Evolutionary conservation across 1,139 yeast species (phyloP).

Genomic region (Arxiozyma heterogenica): DNA sequence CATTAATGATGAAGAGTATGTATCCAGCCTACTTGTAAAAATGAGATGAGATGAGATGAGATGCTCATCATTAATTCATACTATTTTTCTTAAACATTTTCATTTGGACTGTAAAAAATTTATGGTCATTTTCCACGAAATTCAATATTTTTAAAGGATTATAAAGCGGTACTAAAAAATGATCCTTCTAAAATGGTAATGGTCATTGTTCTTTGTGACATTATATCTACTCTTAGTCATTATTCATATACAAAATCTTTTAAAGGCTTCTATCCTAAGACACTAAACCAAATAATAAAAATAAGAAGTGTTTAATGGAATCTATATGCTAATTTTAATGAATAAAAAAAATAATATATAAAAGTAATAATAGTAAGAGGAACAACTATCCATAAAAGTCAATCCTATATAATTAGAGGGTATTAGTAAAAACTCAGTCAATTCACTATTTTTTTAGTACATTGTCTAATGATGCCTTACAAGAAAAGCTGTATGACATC

Average conservation of each 20-base stretch:
- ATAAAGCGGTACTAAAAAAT: background rate
- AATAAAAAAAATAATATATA: no score
- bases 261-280: background rate
- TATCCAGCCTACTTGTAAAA: background rate
- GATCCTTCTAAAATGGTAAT: background rate
- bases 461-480: no score
- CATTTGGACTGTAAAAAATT: conserved; percentile 1
- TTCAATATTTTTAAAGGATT: background rate
- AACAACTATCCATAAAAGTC: no score
- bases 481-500: background rate
- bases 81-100: background rate
- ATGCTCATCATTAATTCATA: conserved; percentile 3
- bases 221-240: no score
- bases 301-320: background rate
- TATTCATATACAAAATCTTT: no score
- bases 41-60: conserved; percentile 13
- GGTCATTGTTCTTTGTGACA: background rate
- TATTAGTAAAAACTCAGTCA: background rate
- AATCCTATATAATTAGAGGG: background rate
- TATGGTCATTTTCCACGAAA: background rate
- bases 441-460: no score
- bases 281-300: no score
- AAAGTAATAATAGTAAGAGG: background rate
- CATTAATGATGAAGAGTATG: background rate
- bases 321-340: background rate